Base-by-base conservation (phyloP, 306 rosid species). In the Senna tora region DNA sequence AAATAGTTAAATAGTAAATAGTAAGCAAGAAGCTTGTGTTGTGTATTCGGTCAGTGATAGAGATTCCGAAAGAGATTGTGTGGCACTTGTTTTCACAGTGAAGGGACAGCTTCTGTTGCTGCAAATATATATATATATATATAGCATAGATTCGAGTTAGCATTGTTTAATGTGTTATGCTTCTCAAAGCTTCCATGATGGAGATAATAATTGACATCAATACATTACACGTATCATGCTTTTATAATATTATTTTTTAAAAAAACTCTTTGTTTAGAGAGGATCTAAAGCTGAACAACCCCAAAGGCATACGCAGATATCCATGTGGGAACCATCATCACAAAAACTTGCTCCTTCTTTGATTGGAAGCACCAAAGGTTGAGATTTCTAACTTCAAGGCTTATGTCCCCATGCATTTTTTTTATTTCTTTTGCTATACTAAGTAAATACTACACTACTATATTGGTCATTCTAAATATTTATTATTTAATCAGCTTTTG, bases 351-450 rank as follows among this genome's bases (percentile, higher is more conserved):
- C 32, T 11, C 30, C 33, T 7, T 4, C n/a, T 63, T 20, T 73
- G 67, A 72, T 72, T 58, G 70, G 77, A 61, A 60, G 39, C 34
- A 13, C 25, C 60, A 34, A 61, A 20, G 61, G 77, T 61, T 15
- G 62, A 22, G 62, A 50, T 61, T 61, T 50, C 17, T 41, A 73
- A 49, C 11, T 49, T 49, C 62, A 41, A 73, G 69, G 77, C 0
- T 5, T 25, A 45, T 72, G 69, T 60, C 69, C 30, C 77, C 69
- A 28, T 15, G 10, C 43, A 36, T 38, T 14, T 6, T 25, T 11
- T 47, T n/a, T n/a, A n/a, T n/a, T n/a, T n/a, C n/a, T n/a, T n/a
- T n/a, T 17, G 13, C 56, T 15, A 3, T 28, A n/a, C 51, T 30
- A 4, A 16, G 30, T 9, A 14, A 25, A 4, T 30, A 22, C 49